Evolutionary conservation across 2,329 filamentous ascomycete genomes (phyloP).

Genomic region (Ophiosphaerella korrae): DNA sequence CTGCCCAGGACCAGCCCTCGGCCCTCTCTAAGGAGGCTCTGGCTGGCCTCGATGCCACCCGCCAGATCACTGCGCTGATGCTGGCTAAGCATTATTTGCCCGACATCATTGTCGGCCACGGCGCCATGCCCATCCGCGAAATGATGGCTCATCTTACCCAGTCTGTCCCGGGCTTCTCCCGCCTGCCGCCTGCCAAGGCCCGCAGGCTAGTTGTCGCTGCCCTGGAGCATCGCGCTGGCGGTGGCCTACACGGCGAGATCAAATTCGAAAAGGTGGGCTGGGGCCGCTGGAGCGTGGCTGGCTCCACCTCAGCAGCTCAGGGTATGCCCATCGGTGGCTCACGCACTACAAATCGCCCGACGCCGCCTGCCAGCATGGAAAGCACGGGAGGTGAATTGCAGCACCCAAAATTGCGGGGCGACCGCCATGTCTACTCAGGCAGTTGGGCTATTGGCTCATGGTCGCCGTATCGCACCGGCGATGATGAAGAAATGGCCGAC

Average conservation of each 20-base stretch:
- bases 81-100: slow-evolving; percentile 90
- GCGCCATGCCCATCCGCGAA: slow-evolving; percentile 90
- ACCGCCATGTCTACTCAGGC: slow-evolving; percentile 52
- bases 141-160: slow-evolving; percentile 95
- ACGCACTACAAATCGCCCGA: slow-evolving; percentile 39
- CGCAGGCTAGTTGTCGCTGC: slow-evolving; percentile 90
- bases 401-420: slow-evolving; percentile 48
- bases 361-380: slow-evolving; percentile 58
- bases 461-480: slow-evolving; percentile 61
- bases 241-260: slow-evolving; percentile 69
- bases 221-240: slow-evolving; percentile 75
- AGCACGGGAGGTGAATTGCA: slow-evolving; percentile 50
- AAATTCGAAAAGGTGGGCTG: slow-evolving; percentile 95
- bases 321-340: slow-evolving; percentile 47
- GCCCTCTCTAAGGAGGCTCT: slow-evolving; percentile 57
- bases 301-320: slow-evolving; percentile 58
- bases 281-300: slow-evolving; percentile 85
- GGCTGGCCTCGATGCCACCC: slow-evolving; percentile 69
- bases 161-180: slow-evolving; percentile 88
- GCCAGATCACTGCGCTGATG: slow-evolving; percentile 82
- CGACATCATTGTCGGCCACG: slow-evolving; percentile 85
- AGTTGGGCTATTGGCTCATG: slow-evolving; percentile 73
- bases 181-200: slow-evolving; percentile 87
- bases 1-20: slow-evolving; percentile 50
- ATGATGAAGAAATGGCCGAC: slow-evolving; percentile 68